Evolutionary conservation across 805 yeast genomes (phyloP).

Genomic region (Metschnikowia borealis): DNA sequence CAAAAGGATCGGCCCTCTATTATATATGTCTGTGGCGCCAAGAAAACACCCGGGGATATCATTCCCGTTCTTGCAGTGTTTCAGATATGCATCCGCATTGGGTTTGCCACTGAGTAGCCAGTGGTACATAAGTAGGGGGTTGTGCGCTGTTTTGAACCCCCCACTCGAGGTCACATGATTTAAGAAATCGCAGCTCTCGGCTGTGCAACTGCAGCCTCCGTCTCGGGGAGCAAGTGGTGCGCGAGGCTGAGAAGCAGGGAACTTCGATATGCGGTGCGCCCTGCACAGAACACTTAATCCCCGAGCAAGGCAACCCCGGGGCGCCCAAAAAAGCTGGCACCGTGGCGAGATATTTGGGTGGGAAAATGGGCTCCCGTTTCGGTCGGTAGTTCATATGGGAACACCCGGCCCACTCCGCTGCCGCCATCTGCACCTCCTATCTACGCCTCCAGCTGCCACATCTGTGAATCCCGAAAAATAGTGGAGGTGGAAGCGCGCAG

Average conservation of each 20-base stretch:
- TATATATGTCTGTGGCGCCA: not conserved
- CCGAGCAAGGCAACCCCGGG: not conserved
- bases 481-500: constrained; percentile 1
- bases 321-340: not conserved
- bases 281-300: not conserved
- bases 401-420: not conserved
- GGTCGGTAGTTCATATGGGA: not conserved
- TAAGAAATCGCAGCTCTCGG: not conserved
- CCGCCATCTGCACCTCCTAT: not conserved
- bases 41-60: not conserved
- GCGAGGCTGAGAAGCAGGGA: constrained; percentile 2
- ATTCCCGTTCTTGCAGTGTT: not conserved
- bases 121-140: not conserved
- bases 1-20: not conserved
- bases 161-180: not conserved
- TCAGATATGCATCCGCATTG: constrained; percentile 2
- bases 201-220: not conserved
- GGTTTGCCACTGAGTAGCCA: not conserved
- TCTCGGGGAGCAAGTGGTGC: not conserved
- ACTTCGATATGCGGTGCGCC: not conserved
- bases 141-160: not conserved
- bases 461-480: not conserved
- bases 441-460: too few relatives aligned
- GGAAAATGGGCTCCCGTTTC: too few relatives aligned
- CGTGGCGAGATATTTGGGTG: too few relatives aligned